phyloP scores from a whole-genome alignment of 2,329 filamentous ascomycete species.

The Amauroascus niger region DNA sequence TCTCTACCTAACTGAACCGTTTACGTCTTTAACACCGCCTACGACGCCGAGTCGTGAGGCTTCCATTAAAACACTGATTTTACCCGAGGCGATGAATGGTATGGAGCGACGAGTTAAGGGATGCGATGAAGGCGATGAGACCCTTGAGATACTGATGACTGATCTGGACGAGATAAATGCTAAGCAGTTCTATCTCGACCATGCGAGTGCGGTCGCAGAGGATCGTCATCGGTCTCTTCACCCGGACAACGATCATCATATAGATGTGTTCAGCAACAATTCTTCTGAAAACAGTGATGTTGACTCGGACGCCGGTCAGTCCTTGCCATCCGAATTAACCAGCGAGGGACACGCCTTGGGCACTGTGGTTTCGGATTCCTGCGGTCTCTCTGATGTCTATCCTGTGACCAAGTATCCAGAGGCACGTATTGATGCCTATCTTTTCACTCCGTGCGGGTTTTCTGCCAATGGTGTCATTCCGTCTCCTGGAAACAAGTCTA shows the following conservation, averaged over 20 bases:
- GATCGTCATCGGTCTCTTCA: slow-evolving; percentile 65
- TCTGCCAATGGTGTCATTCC: slow-evolving; percentile 94
- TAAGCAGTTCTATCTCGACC: slow-evolving; percentile 60
- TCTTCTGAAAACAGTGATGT: slow-evolving; percentile 52
- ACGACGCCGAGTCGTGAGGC: slow-evolving; percentile 56
- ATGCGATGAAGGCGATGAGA: slow-evolving; percentile 39
- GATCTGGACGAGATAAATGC: slow-evolving; percentile 57
- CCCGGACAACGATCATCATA: slow-evolving; percentile 53
- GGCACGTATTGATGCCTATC: slow-evolving; percentile 85
- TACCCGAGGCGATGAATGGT: slow-evolving; percentile 36
- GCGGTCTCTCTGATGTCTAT: slow-evolving; percentile 82
- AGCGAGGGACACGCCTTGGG: slow-evolving; percentile 92
- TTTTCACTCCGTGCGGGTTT: slow-evolving; percentile 94
- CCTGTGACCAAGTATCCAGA: slow-evolving; percentile 80
- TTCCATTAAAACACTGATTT: slow-evolving; percentile 49
- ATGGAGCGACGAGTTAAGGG: slow-evolving; percentile 18
- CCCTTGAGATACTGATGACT: slow-evolving; percentile 58
- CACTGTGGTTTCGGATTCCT: slow-evolving; percentile 80
- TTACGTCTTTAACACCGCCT: slow-evolving; percentile 69
- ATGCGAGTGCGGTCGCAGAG: slow-evolving; percentile 84
- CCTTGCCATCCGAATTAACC: slow-evolving; percentile 62
- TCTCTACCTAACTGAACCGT: slow-evolving; percentile 86
- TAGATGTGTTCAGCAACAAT: slow-evolving; percentile 65
- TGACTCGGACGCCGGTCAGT: slow-evolving; percentile 41
- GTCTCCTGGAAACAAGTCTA: slow-evolving; percentile 49